Conservation (phyloP, 441 rosid genomes). For the Corymbia calophylla region DNA sequence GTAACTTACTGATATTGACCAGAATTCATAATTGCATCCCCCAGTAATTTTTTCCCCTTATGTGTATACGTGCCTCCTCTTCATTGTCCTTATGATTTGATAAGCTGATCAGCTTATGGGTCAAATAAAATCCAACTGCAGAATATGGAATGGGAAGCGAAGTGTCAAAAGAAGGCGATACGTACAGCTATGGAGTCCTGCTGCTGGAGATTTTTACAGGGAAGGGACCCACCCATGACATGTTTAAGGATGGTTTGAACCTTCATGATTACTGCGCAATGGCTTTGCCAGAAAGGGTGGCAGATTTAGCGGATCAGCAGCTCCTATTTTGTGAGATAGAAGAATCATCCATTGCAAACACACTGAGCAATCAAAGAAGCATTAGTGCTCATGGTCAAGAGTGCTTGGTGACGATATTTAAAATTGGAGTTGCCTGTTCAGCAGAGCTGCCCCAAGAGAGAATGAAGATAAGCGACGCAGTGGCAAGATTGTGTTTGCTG, state of each 20-base stretch:
- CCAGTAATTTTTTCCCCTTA: background rate
- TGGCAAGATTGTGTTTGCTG: background rate
- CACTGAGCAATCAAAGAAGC: background rate
- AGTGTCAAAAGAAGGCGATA: background rate
- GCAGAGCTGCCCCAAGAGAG: background rate
- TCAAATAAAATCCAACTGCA: background rate
- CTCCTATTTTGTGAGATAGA: background rate
- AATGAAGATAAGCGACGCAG: background rate
- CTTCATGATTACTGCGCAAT: background rate
- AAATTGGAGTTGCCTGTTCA: slow-evolving; percentile 1
- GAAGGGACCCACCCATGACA: background rate
- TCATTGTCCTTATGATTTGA: background rate
- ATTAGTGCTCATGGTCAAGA: background rate
- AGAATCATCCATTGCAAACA: background rate
- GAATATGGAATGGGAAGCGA: slow-evolving; percentile 1
- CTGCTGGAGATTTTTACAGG: background rate
- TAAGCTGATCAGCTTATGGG: background rate
- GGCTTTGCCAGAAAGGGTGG: background rate
- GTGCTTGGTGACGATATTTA: background rate
- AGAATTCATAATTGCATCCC: background rate
- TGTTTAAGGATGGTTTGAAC: background rate
- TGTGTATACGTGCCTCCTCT: background rate
- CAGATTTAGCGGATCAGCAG: background rate
- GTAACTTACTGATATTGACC: background rate
- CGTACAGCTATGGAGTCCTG: background rate